These are phyloP conservation scores for Rutidosis leptorrhynchoides DNA, from an alignment of 129 eudicot species.

Conservation along the genomic window DNA sequence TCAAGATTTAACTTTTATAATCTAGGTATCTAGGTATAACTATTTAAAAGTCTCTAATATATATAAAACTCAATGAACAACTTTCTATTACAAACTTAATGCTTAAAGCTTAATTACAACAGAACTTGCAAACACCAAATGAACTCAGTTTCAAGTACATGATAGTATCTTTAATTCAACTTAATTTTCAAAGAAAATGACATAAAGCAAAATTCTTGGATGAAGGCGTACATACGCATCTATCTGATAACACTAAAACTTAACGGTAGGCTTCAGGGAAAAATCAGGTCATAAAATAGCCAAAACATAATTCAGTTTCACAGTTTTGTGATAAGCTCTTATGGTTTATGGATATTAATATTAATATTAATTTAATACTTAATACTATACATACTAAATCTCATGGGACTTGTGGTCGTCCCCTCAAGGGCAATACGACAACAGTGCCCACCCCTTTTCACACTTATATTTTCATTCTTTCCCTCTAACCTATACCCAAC, in stretches of 20 bases:
- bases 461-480: too few relatives aligned
- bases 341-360: background rate
- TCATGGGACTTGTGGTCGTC: too few relatives aligned
- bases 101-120: background rate
- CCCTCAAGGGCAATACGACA: too few relatives aligned
- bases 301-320: too few relatives aligned
- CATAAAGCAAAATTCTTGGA: background rate
- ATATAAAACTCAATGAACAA: background rate
- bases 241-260: background rate
- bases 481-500: too few relatives aligned
- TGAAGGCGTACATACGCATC: background rate
- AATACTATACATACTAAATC: too few relatives aligned
- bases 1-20: background rate
- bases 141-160: background rate
- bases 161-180: background rate
- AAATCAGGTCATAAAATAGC: too few relatives aligned
- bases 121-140: background rate
- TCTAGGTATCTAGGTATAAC: background rate
- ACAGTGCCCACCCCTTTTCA: too few relatives aligned
- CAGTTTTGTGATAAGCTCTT: background rate
- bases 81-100: background rate
- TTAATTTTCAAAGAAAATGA: background rate
- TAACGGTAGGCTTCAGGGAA: background rate
- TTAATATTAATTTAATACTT: too few relatives aligned
- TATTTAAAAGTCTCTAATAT: background rate